Evolutionary conservation across 495 filamentous ascomycete species (phyloP).

Genomic region (Aspergillus kassunensis): DNA sequence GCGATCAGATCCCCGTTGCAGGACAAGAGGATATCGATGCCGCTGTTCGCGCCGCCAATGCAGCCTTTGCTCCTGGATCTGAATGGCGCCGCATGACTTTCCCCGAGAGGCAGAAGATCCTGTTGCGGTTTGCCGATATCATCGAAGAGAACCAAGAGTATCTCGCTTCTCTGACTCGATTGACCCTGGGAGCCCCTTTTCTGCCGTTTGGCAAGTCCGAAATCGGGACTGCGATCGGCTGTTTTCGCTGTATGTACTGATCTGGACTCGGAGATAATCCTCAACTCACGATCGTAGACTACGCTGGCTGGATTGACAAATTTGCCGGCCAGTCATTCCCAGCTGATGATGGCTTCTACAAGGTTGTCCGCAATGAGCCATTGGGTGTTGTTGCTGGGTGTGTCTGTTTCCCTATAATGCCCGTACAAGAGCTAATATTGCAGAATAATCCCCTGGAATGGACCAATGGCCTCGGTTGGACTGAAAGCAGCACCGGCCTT

Average conservation of each 20-base stretch:
- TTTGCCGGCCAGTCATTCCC: slow-evolving; percentile 47
- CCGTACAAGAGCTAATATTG: neutral
- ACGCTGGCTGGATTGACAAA: slow-evolving; percentile 45
- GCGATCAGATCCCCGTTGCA: neutral
- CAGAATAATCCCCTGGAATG: slow-evolving; percentile 85
- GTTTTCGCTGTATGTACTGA: slow-evolving; percentile 47
- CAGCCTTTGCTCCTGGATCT: slow-evolving; percentile 5
- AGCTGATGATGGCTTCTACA: slow-evolving; percentile 93
- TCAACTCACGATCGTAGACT: neutral
- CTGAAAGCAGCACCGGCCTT: slow-evolving; percentile 89
- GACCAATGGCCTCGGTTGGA: slow-evolving; percentile 91
- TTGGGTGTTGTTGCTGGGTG: slow-evolving; percentile 45
- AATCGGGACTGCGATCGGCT: slow-evolving; percentile 57
- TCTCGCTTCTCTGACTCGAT: neutral
- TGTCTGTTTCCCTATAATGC: neutral
- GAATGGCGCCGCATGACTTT: neutral
- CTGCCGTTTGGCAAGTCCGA: slow-evolving; percentile 35
- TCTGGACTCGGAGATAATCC: slow-evolving; percentile 14
- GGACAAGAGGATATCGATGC: slow-evolving; percentile 6
- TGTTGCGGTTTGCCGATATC: slow-evolving; percentile 32
- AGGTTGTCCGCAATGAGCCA: slow-evolving; percentile 83
- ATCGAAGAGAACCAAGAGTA: slow-evolving; percentile 8
- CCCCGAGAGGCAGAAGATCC: neutral
- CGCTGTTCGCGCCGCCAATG: slow-evolving; percentile 40
- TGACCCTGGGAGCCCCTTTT: slow-evolving; percentile 7